Evolutionary conservation across 2,329 filamentous ascomycete genomes (phyloP).

Genomic region (Colletotrichum lini): DNA sequence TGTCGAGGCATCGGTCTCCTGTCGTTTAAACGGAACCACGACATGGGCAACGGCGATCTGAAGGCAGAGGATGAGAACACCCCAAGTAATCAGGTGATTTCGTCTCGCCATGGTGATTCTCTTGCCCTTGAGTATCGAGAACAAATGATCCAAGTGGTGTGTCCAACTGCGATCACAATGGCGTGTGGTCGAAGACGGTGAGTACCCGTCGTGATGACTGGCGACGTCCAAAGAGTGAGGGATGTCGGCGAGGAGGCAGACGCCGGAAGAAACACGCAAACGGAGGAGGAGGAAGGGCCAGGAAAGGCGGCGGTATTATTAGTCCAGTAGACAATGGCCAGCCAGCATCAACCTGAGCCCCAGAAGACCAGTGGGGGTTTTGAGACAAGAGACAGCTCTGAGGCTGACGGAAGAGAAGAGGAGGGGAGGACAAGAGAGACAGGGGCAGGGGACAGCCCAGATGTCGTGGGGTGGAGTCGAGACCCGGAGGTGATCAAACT

Average conservation of each 20-base stretch:
- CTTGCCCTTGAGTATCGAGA: not conserved
- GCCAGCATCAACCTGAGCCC: conserved; percentile 21
- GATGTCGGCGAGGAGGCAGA: conserved; percentile 24
- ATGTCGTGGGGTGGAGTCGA: conserved; percentile 30
- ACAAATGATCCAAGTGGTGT: not conserved
- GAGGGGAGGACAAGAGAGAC: conserved; percentile 19
- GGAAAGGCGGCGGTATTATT: conserved; percentile 21
- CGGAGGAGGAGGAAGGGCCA: conserved; percentile 7
- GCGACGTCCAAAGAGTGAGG: conserved; percentile 22
- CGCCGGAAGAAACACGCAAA: conserved; percentile 7
- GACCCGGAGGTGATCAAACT: conserved; percentile 40
- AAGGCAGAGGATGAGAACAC: conserved; percentile 57
- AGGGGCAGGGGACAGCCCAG: conserved; percentile 35
- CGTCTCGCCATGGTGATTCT: conserved; percentile 45
- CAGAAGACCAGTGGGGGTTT: too few species aligned
- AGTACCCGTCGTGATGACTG: conserved; percentile 22
- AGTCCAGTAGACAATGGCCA: conserved; percentile 21
- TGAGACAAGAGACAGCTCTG: too few species aligned
- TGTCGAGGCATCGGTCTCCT: conserved; percentile 49
- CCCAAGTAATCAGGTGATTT: conserved; percentile 53
- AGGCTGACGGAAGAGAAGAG: conserved; percentile 34
- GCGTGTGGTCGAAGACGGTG: conserved; percentile 6
- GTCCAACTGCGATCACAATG: not conserved
- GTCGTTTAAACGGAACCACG: conserved; percentile 51
- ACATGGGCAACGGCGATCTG: conserved; percentile 55